Conservation (phyloP, 2,329 filamentous ascomycete genomes). For the Colletotrichum tropicale region DNA sequence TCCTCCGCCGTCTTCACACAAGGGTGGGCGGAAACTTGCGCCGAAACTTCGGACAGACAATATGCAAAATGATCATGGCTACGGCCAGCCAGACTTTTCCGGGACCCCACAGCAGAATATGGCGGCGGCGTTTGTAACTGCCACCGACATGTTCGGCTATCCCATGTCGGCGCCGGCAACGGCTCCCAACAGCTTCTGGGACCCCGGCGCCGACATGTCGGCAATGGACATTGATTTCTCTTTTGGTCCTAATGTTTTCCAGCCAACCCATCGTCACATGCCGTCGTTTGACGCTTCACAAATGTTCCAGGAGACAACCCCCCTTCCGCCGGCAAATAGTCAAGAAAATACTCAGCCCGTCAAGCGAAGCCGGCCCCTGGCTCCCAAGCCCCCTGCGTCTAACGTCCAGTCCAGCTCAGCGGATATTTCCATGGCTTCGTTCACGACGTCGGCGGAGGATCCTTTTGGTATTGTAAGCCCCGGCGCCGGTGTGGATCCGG, state of each 20-base stretch:
- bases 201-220: constrained; percentile 51
- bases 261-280: constrained; percentile 49
- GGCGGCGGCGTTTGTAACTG: constrained; percentile 50
- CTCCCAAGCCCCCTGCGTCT: constrained; percentile 53
- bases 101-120: constrained; percentile 53
- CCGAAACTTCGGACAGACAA: constrained; percentile 48
- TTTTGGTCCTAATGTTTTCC: constrained; percentile 49
- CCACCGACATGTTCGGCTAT: constrained; percentile 63
- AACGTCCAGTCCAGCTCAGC: constrained; percentile 5
- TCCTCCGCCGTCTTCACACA: constrained; percentile 62
- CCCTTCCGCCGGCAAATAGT: constrained; percentile 29
- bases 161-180: constrained; percentile 63
- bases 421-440: constrained; percentile 40
- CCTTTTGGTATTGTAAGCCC: constrained; percentile 54
- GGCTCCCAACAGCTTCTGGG: constrained; percentile 62
- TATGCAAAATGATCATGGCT: constrained; percentile 65
- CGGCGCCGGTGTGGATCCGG: constrained; percentile 61
- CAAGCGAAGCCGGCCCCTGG: constrained; percentile 50
- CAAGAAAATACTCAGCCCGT: constrained; percentile 30
- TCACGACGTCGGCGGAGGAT: constrained; percentile 50
- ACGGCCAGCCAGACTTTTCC: constrained; percentile 56
- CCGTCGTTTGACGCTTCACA: constrained; percentile 60
- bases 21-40: constrained; percentile 60
- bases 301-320: constrained; percentile 55
- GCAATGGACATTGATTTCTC: constrained; percentile 66